Evolutionary conservation across 352 stramenopile species (phyloP), one percentile per base, ranked within the genome.

Genomic region (Blastocystis sp.): DNA sequence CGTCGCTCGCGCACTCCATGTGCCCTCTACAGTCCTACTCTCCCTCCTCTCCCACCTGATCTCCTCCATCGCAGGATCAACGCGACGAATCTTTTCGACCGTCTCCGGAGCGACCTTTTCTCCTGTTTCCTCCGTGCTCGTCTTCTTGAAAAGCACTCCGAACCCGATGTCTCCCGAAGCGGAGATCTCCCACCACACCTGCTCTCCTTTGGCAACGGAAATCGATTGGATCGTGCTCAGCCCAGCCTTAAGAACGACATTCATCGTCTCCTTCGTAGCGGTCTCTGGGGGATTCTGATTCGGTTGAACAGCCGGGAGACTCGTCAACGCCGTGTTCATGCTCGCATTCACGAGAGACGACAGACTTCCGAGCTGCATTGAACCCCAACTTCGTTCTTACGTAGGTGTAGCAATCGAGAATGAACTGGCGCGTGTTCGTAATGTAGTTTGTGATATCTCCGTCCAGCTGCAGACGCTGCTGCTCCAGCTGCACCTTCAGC

Each of bases 121-220:
- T 63, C 16, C 53, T 14, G 27, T 29, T 29, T 34, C 24, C 36
- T 75, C 36, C 38, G 57, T 14, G 38, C 21, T 11, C 38, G 6
- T 24, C 32, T 67, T 67, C 57, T 81, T 81, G 53, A 81, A 81
- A 7, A 81, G 53, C n/a, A 81, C 69, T 0, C 69, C 69, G 27
- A 81, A 81, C 9, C 69, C 69, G 3, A 81, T 51, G 18, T 81
- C 69, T 11, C 69, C 69, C 11, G 53, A 48, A 0, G 36, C 69
- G 18, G 32, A 38, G 3, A 48, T 29, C 40, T 81, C 69, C 69
- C 69, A 81, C 69, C 69, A 81, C 16, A 81, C 42, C 14, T 64
- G 27, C 24, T 54, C 69, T 81, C 69, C 69, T 34, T 64, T 61
- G 44, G 61, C 48, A n/a, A 40, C 27, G 6, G 36, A 11, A 49